Evolutionary conservation across 176 grass and related monocot species (phyloP), one percentile per base, ranked within the genome.

Genomic region (Alloteropsis semialata): DNA sequence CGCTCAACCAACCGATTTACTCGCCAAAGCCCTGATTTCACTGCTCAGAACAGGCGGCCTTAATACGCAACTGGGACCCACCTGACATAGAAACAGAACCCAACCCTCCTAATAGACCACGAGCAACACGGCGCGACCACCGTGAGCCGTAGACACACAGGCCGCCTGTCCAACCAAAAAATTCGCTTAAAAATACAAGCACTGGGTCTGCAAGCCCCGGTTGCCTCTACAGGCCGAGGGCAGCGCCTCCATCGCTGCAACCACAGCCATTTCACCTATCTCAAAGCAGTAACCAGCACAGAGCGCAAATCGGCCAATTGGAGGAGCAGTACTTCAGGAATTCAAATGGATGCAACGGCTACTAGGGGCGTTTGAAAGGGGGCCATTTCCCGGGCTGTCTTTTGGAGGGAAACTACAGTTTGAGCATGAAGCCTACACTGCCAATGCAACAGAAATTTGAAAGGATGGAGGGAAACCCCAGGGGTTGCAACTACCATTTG

Each of bases 181-280:
- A 82, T 56, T 55, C 33, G 45, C 45, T 45, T 54, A 70, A 69
- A 19, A 53, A 81, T 12, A 69, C 48, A 49, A 5, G 53, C 50
- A 37, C 51, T 6, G 19, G 24, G 10, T n/a, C n/a, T n/a, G n/a
- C n/a, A n/a, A 51, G 61, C 60, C 60, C 41, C 50, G 48, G 14
- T 18, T 61, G 62, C 60, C 44, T 50, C 33, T 32, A 54, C 46
- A 9, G 18, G 54, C 54, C 25, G n/a, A 2, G 16, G 5, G 37
- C 25, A 3, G 28, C 16, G 29, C 42, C 14, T 68, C 79, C 69
- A 81, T 85, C 87, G 82, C 87, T 62, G 82, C 82, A 81, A 76
- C 87, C 82, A 76, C 87, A 76, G 76, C 32, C 82, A 56, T 89
- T 89, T 89, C 88, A 90, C 88, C 79, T 90, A 90, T 90, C 88